Conservation (phyloP, 2,329 filamentous ascomycete genomes). For the Cadophora malorum region DNA sequence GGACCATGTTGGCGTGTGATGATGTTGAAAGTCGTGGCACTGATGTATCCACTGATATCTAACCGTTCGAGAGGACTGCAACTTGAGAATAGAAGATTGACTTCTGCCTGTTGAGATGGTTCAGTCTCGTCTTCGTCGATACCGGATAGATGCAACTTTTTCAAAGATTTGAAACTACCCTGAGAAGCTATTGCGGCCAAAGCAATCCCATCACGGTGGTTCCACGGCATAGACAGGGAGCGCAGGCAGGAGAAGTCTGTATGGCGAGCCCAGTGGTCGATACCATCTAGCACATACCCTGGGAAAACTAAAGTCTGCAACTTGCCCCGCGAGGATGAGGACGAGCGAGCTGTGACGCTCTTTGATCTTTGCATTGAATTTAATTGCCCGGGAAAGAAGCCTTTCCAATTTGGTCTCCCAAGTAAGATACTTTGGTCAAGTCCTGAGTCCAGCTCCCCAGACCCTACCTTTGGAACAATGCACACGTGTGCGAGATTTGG, state of each 20-base stretch:
- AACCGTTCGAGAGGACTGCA: constrained; percentile 1
- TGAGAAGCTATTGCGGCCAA: neutral
- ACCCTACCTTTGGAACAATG: neutral
- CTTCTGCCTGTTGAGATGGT: neutral
- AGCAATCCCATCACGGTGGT: neutral
- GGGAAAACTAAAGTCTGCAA: neutral
- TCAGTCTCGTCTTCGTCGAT: neutral
- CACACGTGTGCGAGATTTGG: constrained; percentile 8
- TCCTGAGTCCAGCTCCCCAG: neutral
- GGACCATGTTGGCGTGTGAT: constrained; percentile 3
- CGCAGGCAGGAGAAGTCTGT: neutral
- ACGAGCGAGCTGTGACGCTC: neutral
- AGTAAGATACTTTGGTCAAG: neutral
- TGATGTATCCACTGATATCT: neutral
- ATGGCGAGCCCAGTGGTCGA: neutral
- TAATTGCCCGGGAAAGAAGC: neutral
- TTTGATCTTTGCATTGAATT: neutral
- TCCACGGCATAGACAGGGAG: neutral
- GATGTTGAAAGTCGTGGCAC: neutral
- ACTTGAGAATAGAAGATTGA: constrained; percentile 4
- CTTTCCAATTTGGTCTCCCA: neutral
- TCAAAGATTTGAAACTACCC: neutral
- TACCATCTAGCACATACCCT: neutral
- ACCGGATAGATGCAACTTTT: neutral
- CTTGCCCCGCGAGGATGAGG: neutral